phyloP scores from a whole-genome alignment of 2,329 filamentous ascomycete genomes.

The Magnaporthales sp. region DNA sequence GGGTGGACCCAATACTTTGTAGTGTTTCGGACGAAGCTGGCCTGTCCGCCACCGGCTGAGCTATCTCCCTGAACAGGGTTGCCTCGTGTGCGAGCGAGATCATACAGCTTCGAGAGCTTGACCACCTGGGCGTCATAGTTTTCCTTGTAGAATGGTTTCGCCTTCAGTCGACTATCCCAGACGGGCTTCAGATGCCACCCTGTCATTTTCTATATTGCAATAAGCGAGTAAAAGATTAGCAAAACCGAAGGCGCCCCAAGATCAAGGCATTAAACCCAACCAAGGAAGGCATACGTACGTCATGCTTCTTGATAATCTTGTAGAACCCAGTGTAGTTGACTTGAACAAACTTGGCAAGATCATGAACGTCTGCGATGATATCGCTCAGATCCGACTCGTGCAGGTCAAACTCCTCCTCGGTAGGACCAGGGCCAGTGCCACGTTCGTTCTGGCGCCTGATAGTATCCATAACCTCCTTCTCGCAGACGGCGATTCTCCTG shows the following conservation, averaged over 20 bases:
- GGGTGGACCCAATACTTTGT: slow-evolving; percentile 99
- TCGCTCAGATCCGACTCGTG: slow-evolving; percentile 94
- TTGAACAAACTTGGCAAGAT: slow-evolving; percentile 95
- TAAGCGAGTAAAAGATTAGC: neutral
- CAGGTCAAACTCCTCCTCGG: slow-evolving; percentile 88
- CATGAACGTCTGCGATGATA: slow-evolving; percentile 96
- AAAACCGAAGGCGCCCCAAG: neutral
- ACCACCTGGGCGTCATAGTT: slow-evolving; percentile 97
- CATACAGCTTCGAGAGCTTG: slow-evolving; percentile 90
- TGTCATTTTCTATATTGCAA: slow-evolving; percentile 67
- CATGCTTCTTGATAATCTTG: slow-evolving; percentile 99
- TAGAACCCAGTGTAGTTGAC: slow-evolving; percentile 98
- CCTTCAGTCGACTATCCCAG: slow-evolving; percentile 90
- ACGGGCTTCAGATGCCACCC: slow-evolving; percentile 87
- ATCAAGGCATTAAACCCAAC: neutral
- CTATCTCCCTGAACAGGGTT: slow-evolving; percentile 90
- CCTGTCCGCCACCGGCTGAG: slow-evolving; percentile 81
- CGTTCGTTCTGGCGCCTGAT: slow-evolving; percentile 64
- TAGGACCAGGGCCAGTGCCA: slow-evolving; percentile 50
- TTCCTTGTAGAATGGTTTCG: slow-evolving; percentile 97
- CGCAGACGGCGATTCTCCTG: slow-evolving; percentile 76
- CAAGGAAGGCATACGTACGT: slow-evolving; percentile 46
- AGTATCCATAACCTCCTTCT: slow-evolving; percentile 84
- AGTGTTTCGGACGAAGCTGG: slow-evolving; percentile 92
- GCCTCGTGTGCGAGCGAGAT: slow-evolving; percentile 85